These are phyloP conservation scores for Carex scoparia DNA, from an alignment of 176 grass and related monocot species.

Conservation along the genomic window DNA sequence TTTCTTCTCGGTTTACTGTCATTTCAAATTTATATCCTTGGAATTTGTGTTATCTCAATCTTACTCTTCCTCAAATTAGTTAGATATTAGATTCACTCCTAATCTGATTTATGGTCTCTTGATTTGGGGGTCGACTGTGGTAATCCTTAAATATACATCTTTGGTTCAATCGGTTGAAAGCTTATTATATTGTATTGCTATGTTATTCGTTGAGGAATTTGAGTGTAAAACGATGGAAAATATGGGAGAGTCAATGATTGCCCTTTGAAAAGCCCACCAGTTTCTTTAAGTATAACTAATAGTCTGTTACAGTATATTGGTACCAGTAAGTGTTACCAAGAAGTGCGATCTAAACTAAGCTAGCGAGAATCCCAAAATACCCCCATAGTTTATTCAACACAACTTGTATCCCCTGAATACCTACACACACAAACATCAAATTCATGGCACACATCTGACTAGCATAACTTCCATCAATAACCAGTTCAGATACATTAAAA, in stretches of 20 bases:
- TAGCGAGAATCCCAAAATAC: not conserved
- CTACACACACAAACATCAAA: not conserved
- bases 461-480: not conserved
- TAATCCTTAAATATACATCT: not conserved
- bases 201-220: not conserved
- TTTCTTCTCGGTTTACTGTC: constrained; percentile 11
- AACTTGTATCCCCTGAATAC: not conserved
- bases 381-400: not conserved
- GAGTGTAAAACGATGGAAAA: not conserved
- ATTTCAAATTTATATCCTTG: not conserved
- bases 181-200: not conserved
- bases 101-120: not conserved
- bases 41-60: not conserved
- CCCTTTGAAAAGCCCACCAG: not conserved
- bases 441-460: not conserved
- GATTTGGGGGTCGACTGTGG: not conserved
- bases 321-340: not conserved
- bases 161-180: not conserved
- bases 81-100: not conserved
- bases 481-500: not conserved
- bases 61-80: not conserved
- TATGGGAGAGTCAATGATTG: not conserved
- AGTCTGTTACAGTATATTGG: not conserved
- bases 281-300: not conserved
- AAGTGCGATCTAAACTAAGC: not conserved